Percentiles rank a stretch among this genome's conserved stretches.
Evolutionary conservation across 495 filamentous ascomycete genomes (phyloP).

Genomic region (Geoglossum glabrum): DNA sequence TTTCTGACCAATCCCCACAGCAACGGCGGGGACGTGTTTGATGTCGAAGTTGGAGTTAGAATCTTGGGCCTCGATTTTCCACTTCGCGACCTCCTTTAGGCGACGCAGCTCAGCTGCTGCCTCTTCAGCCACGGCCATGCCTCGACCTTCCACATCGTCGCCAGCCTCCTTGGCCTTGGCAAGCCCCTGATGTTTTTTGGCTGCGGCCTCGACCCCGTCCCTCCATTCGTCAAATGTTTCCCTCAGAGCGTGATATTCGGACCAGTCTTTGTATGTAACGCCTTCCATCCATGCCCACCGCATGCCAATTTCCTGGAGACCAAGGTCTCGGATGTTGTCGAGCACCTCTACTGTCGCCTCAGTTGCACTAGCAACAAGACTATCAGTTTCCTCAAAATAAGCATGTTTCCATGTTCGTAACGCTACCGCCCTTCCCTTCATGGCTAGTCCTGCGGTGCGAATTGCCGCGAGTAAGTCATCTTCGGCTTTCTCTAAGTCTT

Average conservation of each 20-base stretch:
- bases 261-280: slow-evolving; percentile 92
- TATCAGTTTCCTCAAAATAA: slow-evolving; percentile 49
- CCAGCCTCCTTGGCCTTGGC: slow-evolving; percentile 45
- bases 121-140: slow-evolving; percentile 59
- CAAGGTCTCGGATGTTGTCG: slow-evolving; percentile 66
- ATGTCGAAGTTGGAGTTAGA: slow-evolving; percentile 52
- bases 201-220: slow-evolving; percentile 51
- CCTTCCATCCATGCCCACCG: slow-evolving; percentile 95
- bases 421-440: slow-evolving; percentile 64
- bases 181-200: slow-evolving; percentile 50
- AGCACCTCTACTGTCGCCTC: slow-evolving; percentile 65
- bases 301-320: slow-evolving; percentile 87
- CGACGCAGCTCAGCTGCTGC: slow-evolving; percentile 66
- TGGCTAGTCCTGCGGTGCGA: slow-evolving; percentile 48
- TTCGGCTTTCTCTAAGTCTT: slow-evolving; percentile 33
- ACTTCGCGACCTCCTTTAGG: slow-evolving; percentile 66
- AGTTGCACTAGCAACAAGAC: slow-evolving; percentile 52
- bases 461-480: slow-evolving; percentile 45
- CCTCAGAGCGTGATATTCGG: slow-evolving; percentile 71
- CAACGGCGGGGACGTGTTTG: slow-evolving; percentile 15
- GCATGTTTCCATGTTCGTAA: slow-evolving; percentile 59
- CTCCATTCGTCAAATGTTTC: slow-evolving; percentile 70
- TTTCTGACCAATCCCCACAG: slow-evolving; percentile 15
- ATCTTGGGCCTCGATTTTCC: slow-evolving; percentile 68
- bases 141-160: slow-evolving; percentile 48